Conservation (phyloP, 805 yeast species). For the Barnettozyma wickerhamii region DNA sequence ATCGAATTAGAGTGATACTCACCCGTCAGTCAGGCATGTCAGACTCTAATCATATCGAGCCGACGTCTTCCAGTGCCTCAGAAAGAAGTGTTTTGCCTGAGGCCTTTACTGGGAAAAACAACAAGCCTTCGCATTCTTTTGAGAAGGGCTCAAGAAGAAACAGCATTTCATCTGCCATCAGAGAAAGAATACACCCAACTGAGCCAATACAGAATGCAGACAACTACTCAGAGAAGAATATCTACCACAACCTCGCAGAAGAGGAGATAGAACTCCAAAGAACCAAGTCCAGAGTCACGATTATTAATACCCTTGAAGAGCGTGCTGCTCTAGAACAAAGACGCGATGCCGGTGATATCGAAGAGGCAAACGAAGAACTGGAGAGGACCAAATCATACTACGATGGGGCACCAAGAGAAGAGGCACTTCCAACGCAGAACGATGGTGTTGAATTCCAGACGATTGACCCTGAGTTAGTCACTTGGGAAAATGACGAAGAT, state of each 20-base stretch:
- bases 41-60: neutral
- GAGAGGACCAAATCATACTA: constrained; percentile 12
- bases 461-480: constrained; percentile 61
- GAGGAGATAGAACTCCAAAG: constrained; percentile 37
- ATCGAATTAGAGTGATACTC: too few relatives aligned
- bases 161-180: neutral
- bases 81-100: neutral
- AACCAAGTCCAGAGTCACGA: constrained; percentile 40
- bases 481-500: constrained; percentile 64
- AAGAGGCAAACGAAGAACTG: neutral
- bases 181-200: neutral
- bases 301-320: constrained; percentile 32
- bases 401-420: constrained; percentile 19
- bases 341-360: constrained; percentile 1
- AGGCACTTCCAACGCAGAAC: constrained; percentile 28
- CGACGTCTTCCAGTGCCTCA: neutral
- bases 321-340: constrained; percentile 23
- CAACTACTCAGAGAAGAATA: constrained; percentile 25
- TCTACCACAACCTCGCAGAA: constrained; percentile 35
- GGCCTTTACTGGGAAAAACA: neutral
- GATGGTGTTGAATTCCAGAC: constrained; percentile 50
- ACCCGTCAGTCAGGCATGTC: neutral
- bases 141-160: neutral
- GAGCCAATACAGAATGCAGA: constrained; percentile 9
- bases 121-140: too few relatives aligned